Evolutionary conservation across 441 rosid species (phyloP), one percentile per base, ranked within the genome.

Genomic region (Syzygium syzygioides): DNA sequence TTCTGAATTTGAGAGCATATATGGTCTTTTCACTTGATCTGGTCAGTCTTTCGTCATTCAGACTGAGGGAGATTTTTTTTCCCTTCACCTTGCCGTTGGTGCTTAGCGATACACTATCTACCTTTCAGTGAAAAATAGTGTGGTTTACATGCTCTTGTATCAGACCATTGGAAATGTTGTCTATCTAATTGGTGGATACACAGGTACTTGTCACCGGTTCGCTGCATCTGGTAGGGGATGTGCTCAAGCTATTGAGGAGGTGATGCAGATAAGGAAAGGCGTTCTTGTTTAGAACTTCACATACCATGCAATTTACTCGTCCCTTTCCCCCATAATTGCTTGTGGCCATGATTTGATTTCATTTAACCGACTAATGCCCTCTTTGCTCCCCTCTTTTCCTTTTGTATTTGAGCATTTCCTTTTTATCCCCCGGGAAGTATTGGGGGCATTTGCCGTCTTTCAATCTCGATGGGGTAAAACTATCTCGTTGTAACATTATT

Each of bases 201-300:
- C 94, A 97, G 98, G 99, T 97, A 90, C 94, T 97, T 84, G 98
- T 96, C 90, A 97, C 99, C 6, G 99, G 99, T 28, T 97, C 98
- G 20, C 88, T 97, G 88, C 98, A 95, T 93, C 94, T 97, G 86
- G 98, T 97, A 50, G 98, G 98, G 30, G 99, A 96, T 91, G 98
- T 97, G 15, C 92, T 96, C 32, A 95, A 95, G 93, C 91, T 95
- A 55, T 79, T 94, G 34, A 93, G 89, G 92, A 92, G 90, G 86
- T 89, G 86, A 92, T 79, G 68, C 53, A 85, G 68, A 80, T 2
- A 28, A 56, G 50, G 17, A 30, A 30, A 55, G 64, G 86, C 50
- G 34, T 85, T 45, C 48, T 55, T 34, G 28, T 25, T 55, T 85
- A 32, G 66, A 34, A 55, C 19, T 85, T 85, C 56, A 34, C 23